Evolutionary conservation across 257 asterid genomes (phyloP).

Genomic region (Marsdenia floribunda): DNA sequence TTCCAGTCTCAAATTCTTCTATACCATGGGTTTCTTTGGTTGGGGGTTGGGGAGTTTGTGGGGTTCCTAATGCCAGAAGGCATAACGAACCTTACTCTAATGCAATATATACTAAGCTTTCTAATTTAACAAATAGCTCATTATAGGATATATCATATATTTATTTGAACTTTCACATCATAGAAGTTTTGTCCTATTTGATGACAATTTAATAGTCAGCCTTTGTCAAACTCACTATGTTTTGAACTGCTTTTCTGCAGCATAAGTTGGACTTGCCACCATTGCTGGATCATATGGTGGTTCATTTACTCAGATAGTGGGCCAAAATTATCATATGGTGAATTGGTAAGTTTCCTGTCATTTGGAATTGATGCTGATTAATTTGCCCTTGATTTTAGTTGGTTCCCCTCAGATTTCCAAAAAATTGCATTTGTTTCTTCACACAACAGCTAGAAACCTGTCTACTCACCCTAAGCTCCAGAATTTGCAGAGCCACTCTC

Average conservation of each 20-base stretch:
- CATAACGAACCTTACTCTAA: not conserved
- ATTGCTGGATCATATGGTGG: slow-evolving; percentile 99
- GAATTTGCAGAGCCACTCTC: not conserved
- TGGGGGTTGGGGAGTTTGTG: not conserved
- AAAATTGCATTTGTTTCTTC: not conserved
- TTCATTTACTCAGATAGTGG: slow-evolving; percentile 77
- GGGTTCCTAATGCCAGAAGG: not conserved
- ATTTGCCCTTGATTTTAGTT: not conserved
- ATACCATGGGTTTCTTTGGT: not conserved
- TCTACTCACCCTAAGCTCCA: not conserved
- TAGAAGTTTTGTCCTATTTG: not conserved
- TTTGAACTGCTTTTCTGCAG: slow-evolving; percentile 45
- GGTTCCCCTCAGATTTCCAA: not conserved
- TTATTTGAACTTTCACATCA: not conserved
- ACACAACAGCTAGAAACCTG: not conserved
- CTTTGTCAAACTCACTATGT: slow-evolving; percentile 15
- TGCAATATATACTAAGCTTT: not conserved
- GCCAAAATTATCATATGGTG: slow-evolving; percentile 75
- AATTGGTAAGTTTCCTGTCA: slow-evolving; percentile 53
- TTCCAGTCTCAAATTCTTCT: not conserved
- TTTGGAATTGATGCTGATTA: not conserved
- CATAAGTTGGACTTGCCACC: slow-evolving; percentile 96
- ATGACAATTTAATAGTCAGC: not conserved
- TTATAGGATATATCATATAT: not conserved
- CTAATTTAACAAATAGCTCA: not conserved